phyloP scores from a whole-genome alignment of 2,329 filamentous ascomycete species.

The Arthrobotrys conoides region DNA sequence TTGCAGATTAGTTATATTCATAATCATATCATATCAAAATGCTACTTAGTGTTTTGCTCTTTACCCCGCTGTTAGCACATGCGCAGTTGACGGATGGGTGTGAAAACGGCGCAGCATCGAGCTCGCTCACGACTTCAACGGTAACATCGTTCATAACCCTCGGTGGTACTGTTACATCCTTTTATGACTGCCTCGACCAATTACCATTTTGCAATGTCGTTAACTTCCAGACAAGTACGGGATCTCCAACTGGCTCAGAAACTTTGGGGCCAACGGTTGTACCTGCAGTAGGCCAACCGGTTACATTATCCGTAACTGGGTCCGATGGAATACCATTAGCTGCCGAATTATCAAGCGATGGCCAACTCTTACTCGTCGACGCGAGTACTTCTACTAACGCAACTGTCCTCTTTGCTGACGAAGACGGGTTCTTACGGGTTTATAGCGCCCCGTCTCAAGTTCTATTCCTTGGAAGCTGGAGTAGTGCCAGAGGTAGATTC shows the following conservation, averaged over 20 bases:
- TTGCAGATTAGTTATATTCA: too few species aligned
- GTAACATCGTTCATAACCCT: conserved; percentile 10
- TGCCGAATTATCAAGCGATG: background rate
- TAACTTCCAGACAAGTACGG: background rate
- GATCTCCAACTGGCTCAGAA: background rate
- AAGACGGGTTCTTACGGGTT: conserved; percentile 6
- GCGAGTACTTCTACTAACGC: conserved; percentile 1
- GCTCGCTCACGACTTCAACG: background rate
- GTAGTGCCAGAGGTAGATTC: background rate
- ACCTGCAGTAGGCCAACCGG: conserved; percentile 1
- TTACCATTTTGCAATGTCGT: background rate
- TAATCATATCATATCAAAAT: too few species aligned
- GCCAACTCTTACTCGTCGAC: conserved; percentile 5
- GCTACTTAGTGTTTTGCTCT: too few species aligned
- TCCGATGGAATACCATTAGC: conserved; percentile 19
- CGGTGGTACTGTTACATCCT: conserved; percentile 7
- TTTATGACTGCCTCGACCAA: background rate
- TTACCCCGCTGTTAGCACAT: background rate
- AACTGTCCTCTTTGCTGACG: conserved; percentile 5
- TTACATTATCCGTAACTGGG: conserved; percentile 15
- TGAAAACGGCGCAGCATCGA: too few species aligned
- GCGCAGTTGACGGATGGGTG: background rate
- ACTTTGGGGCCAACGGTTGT: background rate
- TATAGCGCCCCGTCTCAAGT: background rate
- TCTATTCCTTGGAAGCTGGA: conserved; percentile 10